Evolutionary conservation across 768 basidiomycete genomes (phyloP), one percentile per base, ranked within the genome.

Genomic region (Mycena amicta): DNA sequence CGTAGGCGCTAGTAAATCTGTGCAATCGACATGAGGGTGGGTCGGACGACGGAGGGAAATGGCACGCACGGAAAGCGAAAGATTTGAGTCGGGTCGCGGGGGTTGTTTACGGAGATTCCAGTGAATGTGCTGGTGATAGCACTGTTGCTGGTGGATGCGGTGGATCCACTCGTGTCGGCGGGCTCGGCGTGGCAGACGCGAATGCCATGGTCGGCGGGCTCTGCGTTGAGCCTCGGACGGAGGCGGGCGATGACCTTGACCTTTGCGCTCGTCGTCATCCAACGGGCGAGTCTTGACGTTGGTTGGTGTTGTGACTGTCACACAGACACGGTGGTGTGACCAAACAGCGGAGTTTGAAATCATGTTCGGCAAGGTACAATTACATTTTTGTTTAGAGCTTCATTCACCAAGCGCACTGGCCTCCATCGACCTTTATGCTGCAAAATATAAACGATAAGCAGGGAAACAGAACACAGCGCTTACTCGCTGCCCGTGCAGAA

Each of bases 1-100:
- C 90, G 69, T 92, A 91, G 69, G 89, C 91, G 50, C 85, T 88
- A 33, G 90, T 80, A 66, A 93, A 85, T 29, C 89, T 92, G 30
- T 29, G 5, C 6, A 6, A 25, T 11, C 8, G 53, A 8, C 37
- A 40, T 15, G 5, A 27, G n/a, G n/a, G 23, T 30, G 27, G 28
- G 6, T 20, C 16, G 18, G n/a, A 30, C 28, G n/a, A 52, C n/a
- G 13, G 1, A 29, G 5, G 27, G 4, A 39, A 23, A 29, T 6
- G 16, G 11, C 45, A 74, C 85, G 65, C 54, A 90, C 88, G 86
- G 88, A 68, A 92, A 93, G 60, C 86, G 88, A 71, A 91, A 91
- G n/a, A 89, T 70, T 68, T 91, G 87, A 22, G 77, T 76, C 0
- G 79, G 66, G 69, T 90, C 87, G 57, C 89, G 79, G 0, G 89